phyloP scores from a whole-genome alignment of 139 green algal species.

The Chlorella sp. region DNA sequence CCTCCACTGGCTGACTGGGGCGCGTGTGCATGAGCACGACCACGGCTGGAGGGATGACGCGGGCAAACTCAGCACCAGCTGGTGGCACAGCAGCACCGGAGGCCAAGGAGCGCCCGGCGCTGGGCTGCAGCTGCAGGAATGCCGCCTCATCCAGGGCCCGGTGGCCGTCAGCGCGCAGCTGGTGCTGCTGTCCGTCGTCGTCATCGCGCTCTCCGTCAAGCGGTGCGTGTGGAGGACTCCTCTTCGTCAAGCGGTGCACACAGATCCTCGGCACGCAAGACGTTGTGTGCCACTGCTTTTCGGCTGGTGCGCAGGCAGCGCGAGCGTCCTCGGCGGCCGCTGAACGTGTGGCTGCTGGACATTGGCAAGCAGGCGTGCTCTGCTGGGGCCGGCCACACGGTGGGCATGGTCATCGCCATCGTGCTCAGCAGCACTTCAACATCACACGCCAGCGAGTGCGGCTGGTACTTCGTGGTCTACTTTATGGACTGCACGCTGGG shows the following conservation, averaged over 20 bases:
- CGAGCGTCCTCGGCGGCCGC: constrained; percentile 15
- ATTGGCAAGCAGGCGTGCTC: constrained; percentile 20
- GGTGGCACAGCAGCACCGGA: no score
- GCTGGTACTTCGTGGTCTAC: constrained; percentile 18
- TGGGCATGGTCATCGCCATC: background rate
- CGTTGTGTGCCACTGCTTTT: no score
- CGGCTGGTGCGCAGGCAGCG: constrained; percentile 12
- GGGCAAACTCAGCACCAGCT: no score
- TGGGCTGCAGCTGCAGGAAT: no score
- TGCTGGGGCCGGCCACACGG: constrained; percentile 13
- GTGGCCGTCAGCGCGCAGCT: constrained; percentile 9
- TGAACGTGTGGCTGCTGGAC: constrained; percentile 24
- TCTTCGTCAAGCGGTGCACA: no score
- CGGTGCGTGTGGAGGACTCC: background rate
- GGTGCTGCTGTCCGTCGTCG: constrained; percentile 11
- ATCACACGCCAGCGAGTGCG: constrained; percentile 9
- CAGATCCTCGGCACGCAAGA: no score
- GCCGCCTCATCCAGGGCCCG: constrained; percentile 12
- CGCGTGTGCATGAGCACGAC: no score
- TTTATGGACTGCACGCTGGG: constrained; percentile 26
- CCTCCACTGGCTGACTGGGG: no score
- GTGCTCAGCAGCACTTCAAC: background rate
- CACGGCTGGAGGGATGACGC: no score
- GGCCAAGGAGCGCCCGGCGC: no score
- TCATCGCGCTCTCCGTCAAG: constrained; percentile 12